Percentiles rank a stretch among this genome's conserved stretches.
These are phyloP conservation scores for Dimocarpus longan DNA, from an alignment of 345 rosid genomes.

Conservation along the genomic window DNA sequence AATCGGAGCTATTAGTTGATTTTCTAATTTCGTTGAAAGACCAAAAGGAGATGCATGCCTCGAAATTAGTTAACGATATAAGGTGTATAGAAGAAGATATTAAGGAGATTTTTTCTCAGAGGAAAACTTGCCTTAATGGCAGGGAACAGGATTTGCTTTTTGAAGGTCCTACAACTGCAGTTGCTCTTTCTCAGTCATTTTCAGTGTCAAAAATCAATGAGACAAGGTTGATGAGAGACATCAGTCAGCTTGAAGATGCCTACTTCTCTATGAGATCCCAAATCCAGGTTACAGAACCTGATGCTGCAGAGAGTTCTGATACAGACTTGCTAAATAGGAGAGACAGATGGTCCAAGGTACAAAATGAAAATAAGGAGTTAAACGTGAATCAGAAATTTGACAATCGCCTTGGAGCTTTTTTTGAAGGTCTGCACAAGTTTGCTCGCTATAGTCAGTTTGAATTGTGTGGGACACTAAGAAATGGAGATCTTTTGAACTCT, in stretches of 20 bases:
- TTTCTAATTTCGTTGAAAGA: slow-evolving; percentile 64
- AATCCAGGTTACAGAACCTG: slow-evolving; percentile 38
- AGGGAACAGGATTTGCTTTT: slow-evolving; percentile 30
- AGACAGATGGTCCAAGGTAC: slow-evolving; percentile 40
- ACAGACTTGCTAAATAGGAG: slow-evolving; percentile 40
- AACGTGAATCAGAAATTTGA: slow-evolving; percentile 39
- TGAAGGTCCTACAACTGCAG: slow-evolving; percentile 28
- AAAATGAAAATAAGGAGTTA: slow-evolving; percentile 31
- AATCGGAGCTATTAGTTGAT: slow-evolving; percentile 62
- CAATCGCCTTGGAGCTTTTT: slow-evolving; percentile 65
- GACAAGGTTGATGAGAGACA: slow-evolving; percentile 56
- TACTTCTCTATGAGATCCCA: slow-evolving; percentile 76
- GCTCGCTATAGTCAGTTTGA: slow-evolving; percentile 78
- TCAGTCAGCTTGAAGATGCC: slow-evolving; percentile 71
- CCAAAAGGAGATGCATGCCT: slow-evolving; percentile 61
- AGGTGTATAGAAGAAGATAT: slow-evolving; percentile 68
- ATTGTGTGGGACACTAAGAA: slow-evolving; percentile 69
- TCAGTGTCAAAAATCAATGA: slow-evolving; percentile 41
- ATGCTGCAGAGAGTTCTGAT: slow-evolving; percentile 39
- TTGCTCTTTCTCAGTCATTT: slow-evolving; percentile 32
- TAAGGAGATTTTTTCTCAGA: slow-evolving; percentile 51
- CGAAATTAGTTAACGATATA: slow-evolving; percentile 62
- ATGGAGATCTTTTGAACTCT: slow-evolving; percentile 70
- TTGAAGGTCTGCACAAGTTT: slow-evolving; percentile 77
- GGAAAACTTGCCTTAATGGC: slow-evolving; percentile 21